A percentile compares a stretch with the other conserved stretches of the same genome.
These are phyloP conservation scores for Populus hybrid DNA, from an alignment of 441 rosid species.

Conservation along the genomic window DNA sequence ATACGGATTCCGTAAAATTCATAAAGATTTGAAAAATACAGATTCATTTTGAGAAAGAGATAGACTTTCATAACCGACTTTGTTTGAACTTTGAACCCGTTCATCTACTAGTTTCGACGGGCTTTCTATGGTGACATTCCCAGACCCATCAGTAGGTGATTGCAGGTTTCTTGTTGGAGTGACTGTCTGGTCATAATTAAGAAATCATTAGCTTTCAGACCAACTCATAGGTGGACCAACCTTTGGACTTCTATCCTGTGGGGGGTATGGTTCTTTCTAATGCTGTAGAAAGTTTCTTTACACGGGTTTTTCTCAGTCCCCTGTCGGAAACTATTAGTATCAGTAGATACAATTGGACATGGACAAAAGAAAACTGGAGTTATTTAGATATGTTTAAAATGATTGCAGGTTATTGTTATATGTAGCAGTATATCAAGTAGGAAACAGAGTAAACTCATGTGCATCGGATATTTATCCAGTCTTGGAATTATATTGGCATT, in stretches of 20 bases:
- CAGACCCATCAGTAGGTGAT: constrained; percentile 79
- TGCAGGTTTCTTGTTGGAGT: constrained; percentile 92
- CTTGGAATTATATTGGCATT: constrained; percentile 2
- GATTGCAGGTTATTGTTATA: constrained; percentile 16
- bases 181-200: constrained; percentile 29
- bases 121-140: constrained; percentile 77
- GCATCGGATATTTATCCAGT: constrained; percentile 8
- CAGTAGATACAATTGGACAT: constrained; percentile 6
- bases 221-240: constrained; percentile 27
- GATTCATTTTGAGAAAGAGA: no score
- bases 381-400: constrained; percentile 23
- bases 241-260: constrained; percentile 35
- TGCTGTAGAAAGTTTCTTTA: constrained; percentile 26
- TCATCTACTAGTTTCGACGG: constrained; percentile 49
- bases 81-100: no score
- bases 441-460: constrained; percentile 11
- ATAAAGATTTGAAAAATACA: no score
- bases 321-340: constrained; percentile 29
- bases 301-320: constrained; percentile 37
- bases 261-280: constrained; percentile 34
- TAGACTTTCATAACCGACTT: no score
- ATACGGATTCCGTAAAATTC: no score
- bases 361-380: constrained; percentile 24
- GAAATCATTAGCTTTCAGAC: constrained; percentile 30
- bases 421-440: constrained; percentile 4